Evolutionary conservation across 2,329 filamentous ascomycete species (phyloP), one percentile per base, ranked within the genome.

Genomic region (Xylaria sp.): DNA sequence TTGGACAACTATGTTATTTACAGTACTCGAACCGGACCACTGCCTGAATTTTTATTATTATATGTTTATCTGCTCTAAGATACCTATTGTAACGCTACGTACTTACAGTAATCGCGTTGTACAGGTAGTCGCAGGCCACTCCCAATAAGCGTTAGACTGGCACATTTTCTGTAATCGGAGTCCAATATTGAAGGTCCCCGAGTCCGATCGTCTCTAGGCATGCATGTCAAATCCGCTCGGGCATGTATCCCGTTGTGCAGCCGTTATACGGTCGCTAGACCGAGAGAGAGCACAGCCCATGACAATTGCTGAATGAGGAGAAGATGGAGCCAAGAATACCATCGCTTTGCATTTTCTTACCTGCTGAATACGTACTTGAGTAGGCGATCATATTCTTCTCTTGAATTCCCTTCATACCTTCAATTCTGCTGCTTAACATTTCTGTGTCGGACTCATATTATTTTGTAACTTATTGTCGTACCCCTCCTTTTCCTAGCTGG

Each of bases 141-240:
- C 54, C 65, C 37, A 39, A 67, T 58, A 54, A 46, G 32, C 63
- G 37, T 58, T 59, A 59, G 65, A 52, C 56, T n/a, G n/a, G 23
- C 13, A 44, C 25, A 9, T 34, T 28, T 3, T 23, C 25, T 51
- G 7, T 52, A 25, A 50, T 68, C 66, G 66, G 66, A 64, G 61
- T 56, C 34, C 66, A 68, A 23, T 51, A 56, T 68, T n/a, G 56
- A 68, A 41, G 25, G 12, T 37, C 50, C 48, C 61, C 61, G 66
- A 68, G 50, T 50, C 32, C 52, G 15, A 8, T 55, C 39, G 39
- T 56, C 50, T 34, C 6, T 25, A 25, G 59, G 59, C 57, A 63
- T 66, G 58, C 58, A 66, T 66, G 34, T 61, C 66, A 57, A 57
- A 65, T 65, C 56, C 51, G 5, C 67, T 46, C 23, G 46, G 52